Evolutionary conservation across 257 asterid genomes (phyloP), one percentile per base, ranked within the genome.

Genomic region (Primulina huaijiensis): DNA sequence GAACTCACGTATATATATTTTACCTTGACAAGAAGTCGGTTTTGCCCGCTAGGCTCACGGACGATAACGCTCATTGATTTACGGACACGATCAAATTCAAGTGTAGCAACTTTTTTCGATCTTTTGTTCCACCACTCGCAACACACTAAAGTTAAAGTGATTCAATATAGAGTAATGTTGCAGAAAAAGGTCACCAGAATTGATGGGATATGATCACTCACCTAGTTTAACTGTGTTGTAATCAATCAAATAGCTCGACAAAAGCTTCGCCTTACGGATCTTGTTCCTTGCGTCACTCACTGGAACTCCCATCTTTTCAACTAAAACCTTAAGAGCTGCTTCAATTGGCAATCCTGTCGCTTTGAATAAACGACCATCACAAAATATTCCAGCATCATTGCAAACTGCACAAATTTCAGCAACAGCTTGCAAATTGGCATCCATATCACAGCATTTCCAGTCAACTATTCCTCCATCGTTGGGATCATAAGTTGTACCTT

Each of bases 21-120:
- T 79, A 92, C 98, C 94, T 92, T 92, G 76, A 92, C 98, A 77
- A 89, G 97, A 64, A 92, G 96, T 31, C 94, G 85, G 77, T 89
- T 92, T 65, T 60, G 71, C 14, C 90, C 94, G 70, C 62, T 77
- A 23, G 80, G 79, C 77, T 81, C 86, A 52, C 85, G 83, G 37
- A 82, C 92, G 67, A 92, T 78, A 71, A 92, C 97, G 64, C 98
- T 75, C 98, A 89, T 89, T 35, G 98, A 92, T 75, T 92, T 92
- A 19, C 98, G 90, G 60, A 83, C 79, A 43, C 98, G 91, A 69
- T 92, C 98, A 81, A 92, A 92, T 75, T 90, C 98, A 76, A 92
- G 74, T 2, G 96, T 85, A 8, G 96, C 96, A 65, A 90, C 83
- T 70, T 81, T 85, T 72, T 81, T 83, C 11, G 86, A 83, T 76